Evolutionary conservation across 768 basidiomycete species (phyloP).

Genomic region (Melanogaster broomeanus): DNA sequence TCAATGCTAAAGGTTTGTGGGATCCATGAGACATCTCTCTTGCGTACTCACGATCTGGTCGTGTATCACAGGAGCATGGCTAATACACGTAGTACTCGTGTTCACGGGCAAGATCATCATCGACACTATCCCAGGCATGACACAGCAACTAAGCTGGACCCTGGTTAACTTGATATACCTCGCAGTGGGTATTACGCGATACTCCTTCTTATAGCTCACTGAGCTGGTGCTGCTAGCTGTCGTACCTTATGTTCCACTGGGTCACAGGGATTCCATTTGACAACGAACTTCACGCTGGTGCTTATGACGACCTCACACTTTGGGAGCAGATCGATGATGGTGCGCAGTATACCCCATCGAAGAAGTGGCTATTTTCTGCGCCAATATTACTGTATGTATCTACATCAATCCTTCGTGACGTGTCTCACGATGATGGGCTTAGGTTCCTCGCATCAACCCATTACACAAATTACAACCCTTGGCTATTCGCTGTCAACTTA

Average conservation of each 20-base stretch:
- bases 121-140: conserved; percentile 93
- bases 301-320: conserved; percentile 94
- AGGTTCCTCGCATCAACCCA: conserved; percentile 98
- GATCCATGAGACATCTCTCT: conserved; percentile 10
- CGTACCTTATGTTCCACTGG: conserved; percentile 98
- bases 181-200: conserved; percentile 52
- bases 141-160: conserved; percentile 94
- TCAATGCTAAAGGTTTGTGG: conserved; percentile 80
- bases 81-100: conserved; percentile 95
- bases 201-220: background rate
- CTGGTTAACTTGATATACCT: conserved; percentile 90
- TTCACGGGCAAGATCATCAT: conserved; percentile 87
- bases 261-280: conserved; percentile 97
- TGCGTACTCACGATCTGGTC: background rate
- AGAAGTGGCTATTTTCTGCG: conserved; percentile 92
- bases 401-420: background rate
- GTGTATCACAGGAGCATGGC: conserved; percentile 82
- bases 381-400: conserved; percentile 82
- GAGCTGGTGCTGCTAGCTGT: conserved; percentile 52
- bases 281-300: conserved; percentile 82
- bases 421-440: conserved; percentile 1
- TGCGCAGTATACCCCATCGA: conserved; percentile 97
- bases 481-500: conserved; percentile 90
- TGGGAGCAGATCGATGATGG: conserved; percentile 99
- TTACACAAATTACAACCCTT: conserved; percentile 96